These are phyloP conservation scores for Fusarium albosuccineum DNA, from an alignment of 2,329 filamentous ascomycete genomes.

Conservation along the genomic window DNA sequence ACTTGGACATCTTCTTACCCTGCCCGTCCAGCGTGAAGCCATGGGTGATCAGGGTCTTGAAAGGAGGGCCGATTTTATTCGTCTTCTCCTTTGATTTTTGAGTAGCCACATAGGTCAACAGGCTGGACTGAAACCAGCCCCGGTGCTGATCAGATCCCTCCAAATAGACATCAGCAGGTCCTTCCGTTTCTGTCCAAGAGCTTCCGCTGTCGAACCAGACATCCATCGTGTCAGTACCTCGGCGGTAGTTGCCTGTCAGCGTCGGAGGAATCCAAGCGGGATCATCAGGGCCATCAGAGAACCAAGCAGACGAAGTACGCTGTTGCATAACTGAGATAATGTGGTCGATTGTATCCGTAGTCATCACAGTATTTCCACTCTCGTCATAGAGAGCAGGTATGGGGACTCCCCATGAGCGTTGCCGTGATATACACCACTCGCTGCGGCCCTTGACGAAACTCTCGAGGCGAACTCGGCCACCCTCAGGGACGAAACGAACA, in stretches of 20 bases:
- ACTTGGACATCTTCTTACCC: constrained; percentile 99
- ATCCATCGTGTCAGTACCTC: constrained; percentile 97
- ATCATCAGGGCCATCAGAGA: constrained; percentile 84
- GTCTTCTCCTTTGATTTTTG: constrained; percentile 56
- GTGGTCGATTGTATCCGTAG: constrained; percentile 82
- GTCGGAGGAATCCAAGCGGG: constrained; percentile 79
- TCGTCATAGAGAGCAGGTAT: constrained; percentile 90
- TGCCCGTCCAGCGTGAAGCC: constrained; percentile 91
- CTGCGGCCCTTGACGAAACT: constrained; percentile 89
- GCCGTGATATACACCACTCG: constrained; percentile 98
- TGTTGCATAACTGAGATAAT: constrained; percentile 83
- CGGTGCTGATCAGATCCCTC: constrained; percentile 97
- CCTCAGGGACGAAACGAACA: constrained; percentile 83
- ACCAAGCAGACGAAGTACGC: constrained; percentile 93
- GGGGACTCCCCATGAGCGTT: constrained; percentile 95
- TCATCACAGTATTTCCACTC: constrained; percentile 81
- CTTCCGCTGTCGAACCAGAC: constrained; percentile 99
- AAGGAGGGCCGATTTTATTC: constrained; percentile 69
- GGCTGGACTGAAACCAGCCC: constrained; percentile 97
- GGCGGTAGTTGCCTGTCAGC: constrained; percentile 72
- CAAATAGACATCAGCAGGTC: constrained; percentile 85
- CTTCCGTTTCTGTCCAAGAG: constrained; percentile 78
- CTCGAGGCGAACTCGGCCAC: constrained; percentile 79
- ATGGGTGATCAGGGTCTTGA: constrained; percentile 91
- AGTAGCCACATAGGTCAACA: constrained; percentile 85